These are phyloP conservation scores for Suhomyces canberraensis DNA, from an alignment of 805 yeast genomes.

Conservation along the genomic window DNA sequence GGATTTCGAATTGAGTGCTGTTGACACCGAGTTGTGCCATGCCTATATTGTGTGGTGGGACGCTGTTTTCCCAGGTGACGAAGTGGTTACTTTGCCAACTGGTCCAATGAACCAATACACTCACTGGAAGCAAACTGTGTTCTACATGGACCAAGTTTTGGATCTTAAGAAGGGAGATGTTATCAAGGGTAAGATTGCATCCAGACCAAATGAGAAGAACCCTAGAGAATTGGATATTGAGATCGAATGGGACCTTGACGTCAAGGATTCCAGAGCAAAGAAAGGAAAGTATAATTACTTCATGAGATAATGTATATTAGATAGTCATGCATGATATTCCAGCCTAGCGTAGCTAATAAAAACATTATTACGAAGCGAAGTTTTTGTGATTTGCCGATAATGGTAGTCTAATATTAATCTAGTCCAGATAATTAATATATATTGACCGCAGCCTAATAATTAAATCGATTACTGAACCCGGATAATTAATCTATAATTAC, in stretches of 20 bases:
- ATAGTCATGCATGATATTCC: no score
- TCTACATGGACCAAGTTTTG: constrained; percentile 80
- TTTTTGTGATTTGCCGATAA: no score
- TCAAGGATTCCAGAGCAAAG: constrained; percentile 51
- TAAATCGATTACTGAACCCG: no score
- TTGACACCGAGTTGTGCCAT: constrained; percentile 77
- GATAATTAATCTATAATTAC: no score
- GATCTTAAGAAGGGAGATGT: constrained; percentile 73
- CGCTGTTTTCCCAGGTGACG: constrained; percentile 75
- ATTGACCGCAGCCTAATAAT: no score
- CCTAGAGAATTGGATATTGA: constrained; percentile 90
- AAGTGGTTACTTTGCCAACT: constrained; percentile 76
- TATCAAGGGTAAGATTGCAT: constrained; percentile 66
- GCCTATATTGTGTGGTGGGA: constrained; percentile 96
- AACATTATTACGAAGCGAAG: no score
- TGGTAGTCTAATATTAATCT: no score
- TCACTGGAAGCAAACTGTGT: constrained; percentile 98
- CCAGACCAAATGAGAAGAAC: constrained; percentile 72
- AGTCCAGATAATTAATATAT: no score
- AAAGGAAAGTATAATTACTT: constrained; percentile 63
- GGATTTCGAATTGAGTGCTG: constrained; percentile 68
- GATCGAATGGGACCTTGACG: constrained; percentile 53
- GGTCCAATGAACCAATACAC: constrained; percentile 94
- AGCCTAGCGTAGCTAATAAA: no score
- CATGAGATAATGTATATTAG: constrained; percentile 66